Evolutionary conservation across 2,329 filamentous ascomycete genomes (phyloP).

Genomic region (Scortechinia acanthostroma): DNA sequence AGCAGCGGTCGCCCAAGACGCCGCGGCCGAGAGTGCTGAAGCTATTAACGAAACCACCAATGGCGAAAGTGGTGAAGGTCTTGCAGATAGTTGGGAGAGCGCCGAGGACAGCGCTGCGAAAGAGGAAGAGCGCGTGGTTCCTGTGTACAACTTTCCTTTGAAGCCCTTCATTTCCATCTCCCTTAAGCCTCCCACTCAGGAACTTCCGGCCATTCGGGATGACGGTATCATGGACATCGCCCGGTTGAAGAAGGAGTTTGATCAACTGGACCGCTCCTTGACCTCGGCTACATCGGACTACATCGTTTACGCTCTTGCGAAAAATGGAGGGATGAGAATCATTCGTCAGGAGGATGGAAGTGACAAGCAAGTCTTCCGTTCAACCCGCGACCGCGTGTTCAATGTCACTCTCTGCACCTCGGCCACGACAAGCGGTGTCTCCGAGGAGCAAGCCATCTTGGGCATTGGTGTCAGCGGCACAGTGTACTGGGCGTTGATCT

Average conservation of each 20-base stretch:
- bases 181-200: slow-evolving; percentile 49
- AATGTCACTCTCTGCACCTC: slow-evolving; percentile 79
- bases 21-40: slow-evolving; percentile 40
- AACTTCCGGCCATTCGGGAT: slow-evolving; percentile 58
- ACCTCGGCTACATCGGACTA: slow-evolving; percentile 83
- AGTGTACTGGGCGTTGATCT: slow-evolving; percentile 89
- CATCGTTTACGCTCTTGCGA: slow-evolving; percentile 90
- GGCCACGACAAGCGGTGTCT: slow-evolving; percentile 40
- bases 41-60: slow-evolving; percentile 16
- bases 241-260: slow-evolving; percentile 91
- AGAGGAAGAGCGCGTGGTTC: slow-evolving; percentile 61
- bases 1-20: slow-evolving; percentile 28
- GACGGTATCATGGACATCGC: slow-evolving; percentile 83
- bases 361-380: slow-evolving; percentile 85
- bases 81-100: slow-evolving; percentile 27
- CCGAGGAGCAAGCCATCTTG: slow-evolving; percentile 72
- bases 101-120: neutral
- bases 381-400: slow-evolving; percentile 88
- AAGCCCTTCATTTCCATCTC: slow-evolving; percentile 89
- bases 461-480: slow-evolving; percentile 90
- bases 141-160: slow-evolving; percentile 93
- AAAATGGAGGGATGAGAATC: slow-evolving; percentile 84
- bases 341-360: slow-evolving; percentile 90
- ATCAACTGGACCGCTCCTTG: slow-evolving; percentile 89
- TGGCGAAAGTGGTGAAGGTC: slow-evolving; percentile 37